These are phyloP conservation scores for Apiospora phragmitis DNA, from an alignment of 2,329 filamentous ascomycete species.

Conservation along the genomic window DNA sequence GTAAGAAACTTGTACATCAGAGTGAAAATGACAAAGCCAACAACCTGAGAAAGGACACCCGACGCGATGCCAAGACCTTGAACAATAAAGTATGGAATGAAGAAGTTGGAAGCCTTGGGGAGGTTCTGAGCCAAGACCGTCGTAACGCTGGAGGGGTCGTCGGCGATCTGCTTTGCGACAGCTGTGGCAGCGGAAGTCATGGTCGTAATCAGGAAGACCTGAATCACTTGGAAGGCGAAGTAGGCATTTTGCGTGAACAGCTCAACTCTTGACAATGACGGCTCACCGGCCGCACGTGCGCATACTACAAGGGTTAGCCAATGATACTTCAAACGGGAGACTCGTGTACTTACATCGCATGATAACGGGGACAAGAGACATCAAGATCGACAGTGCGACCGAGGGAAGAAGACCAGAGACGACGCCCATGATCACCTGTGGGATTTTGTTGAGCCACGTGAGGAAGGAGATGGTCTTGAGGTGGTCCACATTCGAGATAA, in stretches of 20 bases:
- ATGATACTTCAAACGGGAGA: conserved; percentile 13
- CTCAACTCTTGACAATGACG: conserved; percentile 78
- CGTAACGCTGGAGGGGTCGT: conserved; percentile 63
- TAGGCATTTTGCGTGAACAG: conserved; percentile 89
- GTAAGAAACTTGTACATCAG: conserved; percentile 74
- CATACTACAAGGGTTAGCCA: conserved; percentile 51
- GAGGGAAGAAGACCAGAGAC: conserved; percentile 83
- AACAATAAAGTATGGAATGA: conserved; percentile 91
- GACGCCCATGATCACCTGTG: conserved; percentile 72
- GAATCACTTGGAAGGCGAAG: conserved; percentile 86
- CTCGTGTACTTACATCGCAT: conserved; percentile 63
- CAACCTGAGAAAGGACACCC: conserved; percentile 68
- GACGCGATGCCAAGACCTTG: conserved; percentile 83
- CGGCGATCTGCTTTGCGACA: conserved; percentile 61
- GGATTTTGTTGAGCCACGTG: conserved; percentile 70
- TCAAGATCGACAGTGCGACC: conserved; percentile 76
- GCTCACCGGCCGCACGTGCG: conserved; percentile 78
- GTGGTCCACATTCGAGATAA: conserved; percentile 80
- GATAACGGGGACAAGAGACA: conserved; percentile 81
- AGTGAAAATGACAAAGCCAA: conserved; percentile 72
- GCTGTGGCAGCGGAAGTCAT: conserved; percentile 78
- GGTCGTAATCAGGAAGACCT: conserved; percentile 88
- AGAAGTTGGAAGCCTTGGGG: conserved; percentile 88
- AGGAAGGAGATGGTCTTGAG: conserved; percentile 68
- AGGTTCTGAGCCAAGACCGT: conserved; percentile 70